Evolutionary conservation across 2,329 filamentous ascomycete species (phyloP).

Genomic region (Aureobasidium sp.): DNA sequence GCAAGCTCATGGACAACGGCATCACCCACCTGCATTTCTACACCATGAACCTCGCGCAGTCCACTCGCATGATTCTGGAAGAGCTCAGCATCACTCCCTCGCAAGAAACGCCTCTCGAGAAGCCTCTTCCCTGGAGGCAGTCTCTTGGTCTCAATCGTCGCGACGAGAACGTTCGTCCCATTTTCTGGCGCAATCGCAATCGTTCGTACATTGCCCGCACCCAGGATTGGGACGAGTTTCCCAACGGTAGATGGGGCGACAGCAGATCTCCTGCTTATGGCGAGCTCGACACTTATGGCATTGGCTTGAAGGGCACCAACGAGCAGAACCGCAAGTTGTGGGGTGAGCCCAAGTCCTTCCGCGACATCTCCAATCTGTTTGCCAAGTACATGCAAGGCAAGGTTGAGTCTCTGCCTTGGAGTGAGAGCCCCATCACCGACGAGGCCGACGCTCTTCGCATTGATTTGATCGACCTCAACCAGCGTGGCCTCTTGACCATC

Average conservation of each 20-base stretch:
- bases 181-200: constrained; percentile 97
- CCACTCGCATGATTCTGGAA: constrained; percentile 88
- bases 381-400: constrained; percentile 76
- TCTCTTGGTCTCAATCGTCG: constrained; percentile 83
- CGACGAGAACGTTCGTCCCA: constrained; percentile 91
- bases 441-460: constrained; percentile 74
- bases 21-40: constrained; percentile 91
- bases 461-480: constrained; percentile 74
- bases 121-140: constrained; percentile 92
- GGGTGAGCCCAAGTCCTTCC: constrained; percentile 74
- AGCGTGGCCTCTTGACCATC: constrained; percentile 82
- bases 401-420: constrained; percentile 84
- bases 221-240: constrained; percentile 98
- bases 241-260: constrained; percentile 97
- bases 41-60: constrained; percentile 96
- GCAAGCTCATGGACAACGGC: constrained; percentile 72
- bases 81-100: constrained; percentile 78
- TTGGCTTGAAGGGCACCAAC: constrained; percentile 88
- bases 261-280: constrained; percentile 93
- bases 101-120: constrained; percentile 69
- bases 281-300: constrained; percentile 88
- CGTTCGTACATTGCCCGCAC: constrained; percentile 93
- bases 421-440: constrained; percentile 74
- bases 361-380: constrained; percentile 77
- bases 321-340: constrained; percentile 93